Percentiles rank a stretch among this genome's conserved stretches.
Conservation (phyloP, 352 stramenopile species). For the Pythium biforme region DNA sequence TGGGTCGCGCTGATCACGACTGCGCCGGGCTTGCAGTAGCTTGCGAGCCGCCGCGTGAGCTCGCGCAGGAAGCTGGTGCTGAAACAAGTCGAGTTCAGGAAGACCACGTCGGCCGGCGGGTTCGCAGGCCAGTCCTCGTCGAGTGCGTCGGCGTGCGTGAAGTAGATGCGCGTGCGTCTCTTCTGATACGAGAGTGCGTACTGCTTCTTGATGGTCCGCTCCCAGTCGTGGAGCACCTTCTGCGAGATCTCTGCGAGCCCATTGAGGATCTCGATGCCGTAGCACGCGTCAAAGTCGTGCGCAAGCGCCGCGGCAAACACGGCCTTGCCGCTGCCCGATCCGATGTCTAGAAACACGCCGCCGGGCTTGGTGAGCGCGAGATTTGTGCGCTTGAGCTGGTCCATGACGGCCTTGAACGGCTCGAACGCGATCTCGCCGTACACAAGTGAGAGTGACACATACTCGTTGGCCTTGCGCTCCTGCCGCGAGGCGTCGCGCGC, state of each 20-base stretch:
- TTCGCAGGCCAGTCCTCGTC: conserved; percentile 63
- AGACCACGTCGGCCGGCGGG: conserved; percentile 59
- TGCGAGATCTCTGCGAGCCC: conserved; percentile 61
- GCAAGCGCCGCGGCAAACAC: conserved; percentile 83
- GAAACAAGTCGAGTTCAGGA: conserved; percentile 92
- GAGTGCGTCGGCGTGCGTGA: conserved; percentile 69
- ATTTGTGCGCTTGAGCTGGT: conserved; percentile 56
- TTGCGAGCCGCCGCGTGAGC: conserved; percentile 42
- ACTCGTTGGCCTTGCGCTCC: conserved; percentile 54
- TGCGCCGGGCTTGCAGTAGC: conserved; percentile 49
- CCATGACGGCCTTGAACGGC: conserved; percentile 68
- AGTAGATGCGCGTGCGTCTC: conserved; percentile 67
- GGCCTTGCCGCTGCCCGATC: conserved; percentile 84
- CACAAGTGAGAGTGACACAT: conserved; percentile 71
- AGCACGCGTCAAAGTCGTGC: conserved; percentile 83
- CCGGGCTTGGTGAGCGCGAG: conserved; percentile 61
- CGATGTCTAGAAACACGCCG: conserved; percentile 86
- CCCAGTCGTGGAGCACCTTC: conserved; percentile 55
- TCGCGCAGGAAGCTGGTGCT: conserved; percentile 57
- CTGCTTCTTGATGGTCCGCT: conserved; percentile 50
- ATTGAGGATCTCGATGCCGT: conserved; percentile 89
- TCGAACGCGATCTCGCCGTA: conserved; percentile 90
- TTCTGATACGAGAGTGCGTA: conserved; percentile 54
- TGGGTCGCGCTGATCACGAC: conserved; percentile 67
- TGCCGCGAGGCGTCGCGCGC: conserved; percentile 37